Base-by-base conservation (phyloP, 2,329 filamentous ascomycete species). In the Cordyceps sp. region DNA sequence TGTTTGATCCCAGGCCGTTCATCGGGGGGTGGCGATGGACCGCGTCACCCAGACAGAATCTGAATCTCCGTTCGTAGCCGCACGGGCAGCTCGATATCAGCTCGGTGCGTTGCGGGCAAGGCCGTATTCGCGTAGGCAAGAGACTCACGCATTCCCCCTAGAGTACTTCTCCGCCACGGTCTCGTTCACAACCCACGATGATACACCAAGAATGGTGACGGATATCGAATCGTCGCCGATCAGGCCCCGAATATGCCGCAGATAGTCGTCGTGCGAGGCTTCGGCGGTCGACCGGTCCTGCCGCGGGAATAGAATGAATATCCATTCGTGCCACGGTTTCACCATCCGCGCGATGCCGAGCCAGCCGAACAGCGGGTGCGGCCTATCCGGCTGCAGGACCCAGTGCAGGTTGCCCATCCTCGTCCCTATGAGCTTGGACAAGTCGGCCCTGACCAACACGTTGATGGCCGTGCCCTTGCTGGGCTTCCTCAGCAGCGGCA, bases 311-410 rank as follows among this genome's bases (percentile, higher is more conserved):
- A 72, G 45, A 34, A 69, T 66, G 28, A 68, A 66, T 52, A 70
- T 58, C 69, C 70, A 78, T 51, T 77, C 66, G 39, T 65, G 45
- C 71, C 71, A 77, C 0, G 70, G 63, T 50, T 66, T 70, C 5
- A 77, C 69, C 69, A 77, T 75, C 17, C 73, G 55, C 3, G 63
- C 54, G 39, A 70, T 48, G 4, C 46, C 50, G 21, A 53, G 52
- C 60, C 63, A 69, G 0, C 57, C 66, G 48, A 65, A 73, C 0
- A 53, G 52, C 0, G 64, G 62, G 33, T 63, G 52, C 33, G 69
- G 61, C 3, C 46, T 47, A 35, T 69, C 62, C 0, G 72, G 69
- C 38, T 64, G 59, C 43, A 76, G 54, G 2, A 72, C 53, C 63
- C 68, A 74, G 44, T 78, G 71, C 14, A 77, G 52, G 42, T 73